Evolutionary conservation across 75 land plant species (phyloP), one percentile per base, ranked within the genome.

Genomic region (Pseudotsuga menziesii): DNA sequence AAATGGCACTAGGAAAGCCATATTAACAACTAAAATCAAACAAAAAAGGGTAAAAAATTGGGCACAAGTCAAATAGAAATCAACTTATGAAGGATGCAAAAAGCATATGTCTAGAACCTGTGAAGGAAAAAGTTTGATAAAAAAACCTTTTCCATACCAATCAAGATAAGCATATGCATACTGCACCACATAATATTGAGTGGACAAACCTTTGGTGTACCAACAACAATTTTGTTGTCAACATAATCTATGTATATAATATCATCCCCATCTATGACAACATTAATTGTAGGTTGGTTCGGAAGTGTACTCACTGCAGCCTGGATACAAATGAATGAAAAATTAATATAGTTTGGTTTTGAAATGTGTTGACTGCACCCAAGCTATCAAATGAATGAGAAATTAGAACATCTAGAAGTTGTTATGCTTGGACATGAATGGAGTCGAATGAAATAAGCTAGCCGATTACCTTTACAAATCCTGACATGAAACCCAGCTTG

Each of bases 181-280:
- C 32, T 29, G 32, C 32, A 29, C 1, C 32, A 29, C 32, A 29
- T 29, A 29, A 29, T 25, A 56, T 9, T 56, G 17, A 55, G 59
- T 39, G 35, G 0, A 72, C 83, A 78, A 63, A 94, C 99, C 99
- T 94, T 94, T 25, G 92, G 81, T 12, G 99, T 96, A 19, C 97
- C 99, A 79, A 96, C 99, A 77, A 98, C 99, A 72, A 96, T 92
- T 78, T 95, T 96, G 73, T 94, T 92, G 73, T 96, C 99, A 73
- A 94, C 80, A 54, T 96, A 90, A 58, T 96, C 99, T 84, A 98
- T 85, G 56, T 96, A 96, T 66, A 96, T 92, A 84, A 96, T 92
- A 72, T 96, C 99, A 85, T 96, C 99, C 11, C 99, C 99, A 88
- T 96, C 99, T 72, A 96, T 96, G 11, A 96, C 99, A n/a, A 93